phyloP scores from a whole-genome alignment of 495 filamentous ascomycete genomes.

The Mycothermus thermophilus region DNA sequence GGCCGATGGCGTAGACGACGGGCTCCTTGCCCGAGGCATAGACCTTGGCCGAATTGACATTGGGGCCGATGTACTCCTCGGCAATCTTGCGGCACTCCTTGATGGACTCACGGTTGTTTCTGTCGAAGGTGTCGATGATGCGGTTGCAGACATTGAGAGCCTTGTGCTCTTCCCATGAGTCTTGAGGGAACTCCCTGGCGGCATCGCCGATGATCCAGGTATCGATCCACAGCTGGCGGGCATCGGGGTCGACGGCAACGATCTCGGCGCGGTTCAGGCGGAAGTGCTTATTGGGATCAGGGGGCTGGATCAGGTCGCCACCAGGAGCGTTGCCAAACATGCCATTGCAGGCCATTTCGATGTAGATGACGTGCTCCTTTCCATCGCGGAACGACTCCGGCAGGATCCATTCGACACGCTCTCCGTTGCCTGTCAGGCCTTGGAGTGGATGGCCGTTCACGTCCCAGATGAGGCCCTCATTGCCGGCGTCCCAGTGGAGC shows the following conservation, averaged over 20 bases:
- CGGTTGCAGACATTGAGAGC: slow-evolving; percentile 70
- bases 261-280: slow-evolving; percentile 69
- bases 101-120: slow-evolving; percentile 64
- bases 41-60: slow-evolving; percentile 69
- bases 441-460: slow-evolving; percentile 80
- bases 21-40: slow-evolving; percentile 61
- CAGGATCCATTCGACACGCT: slow-evolving; percentile 80
- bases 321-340: slow-evolving; percentile 93
- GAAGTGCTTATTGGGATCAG: slow-evolving; percentile 67
- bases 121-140: slow-evolving; percentile 81
- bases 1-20: slow-evolving; percentile 75
- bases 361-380: slow-evolving; percentile 74
- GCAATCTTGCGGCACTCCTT: slow-evolving; percentile 68
- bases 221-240: slow-evolving; percentile 71
- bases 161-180: slow-evolving; percentile 75
- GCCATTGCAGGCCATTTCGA: slow-evolving; percentile 96
- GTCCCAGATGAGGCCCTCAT: slow-evolving; percentile 82
- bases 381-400: slow-evolving; percentile 70
- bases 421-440: slow-evolving; percentile 82
- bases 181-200: slow-evolving; percentile 61
- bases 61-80: slow-evolving; percentile 62
- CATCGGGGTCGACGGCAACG: slow-evolving; percentile 74
- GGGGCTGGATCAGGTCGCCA: slow-evolving; percentile 80
- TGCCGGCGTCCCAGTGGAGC: slow-evolving; percentile 89
- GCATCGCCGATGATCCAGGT: slow-evolving; percentile 93